These are phyloP conservation scores for Phytophthora sansomeana DNA, from an alignment of 352 stramenopile species.

Conservation along the genomic window DNA sequence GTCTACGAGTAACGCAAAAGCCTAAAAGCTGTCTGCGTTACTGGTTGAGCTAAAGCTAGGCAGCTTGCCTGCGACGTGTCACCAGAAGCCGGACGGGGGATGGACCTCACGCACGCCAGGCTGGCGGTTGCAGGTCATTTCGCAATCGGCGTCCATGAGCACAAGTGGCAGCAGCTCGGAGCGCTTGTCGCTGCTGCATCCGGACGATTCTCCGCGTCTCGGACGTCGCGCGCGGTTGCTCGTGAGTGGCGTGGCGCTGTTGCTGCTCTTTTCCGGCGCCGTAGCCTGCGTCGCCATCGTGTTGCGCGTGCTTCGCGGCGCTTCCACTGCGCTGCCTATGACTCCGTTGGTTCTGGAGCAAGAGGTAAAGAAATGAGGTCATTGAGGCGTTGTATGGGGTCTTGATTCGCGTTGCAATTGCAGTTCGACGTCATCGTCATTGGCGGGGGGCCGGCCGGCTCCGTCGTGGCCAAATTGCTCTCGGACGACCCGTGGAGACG, in stretches of 20 bases:
- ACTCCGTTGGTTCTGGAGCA: slow-evolving; percentile 30
- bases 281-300: slow-evolving; percentile 27
- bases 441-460: slow-evolving; percentile 64
- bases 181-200: slow-evolving; percentile 28
- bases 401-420: slow-evolving; percentile 1
- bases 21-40: too few relatives aligned
- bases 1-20: too few relatives aligned
- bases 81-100: neutral
- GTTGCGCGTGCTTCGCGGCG: slow-evolving; percentile 14
- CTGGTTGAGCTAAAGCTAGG: neutral
- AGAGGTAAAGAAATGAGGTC: slow-evolving; percentile 30
- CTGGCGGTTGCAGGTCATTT: slow-evolving; percentile 4
- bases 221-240: slow-evolving; percentile 21
- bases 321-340: neutral
- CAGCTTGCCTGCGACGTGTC: slow-evolving; percentile 5
- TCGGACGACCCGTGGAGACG: slow-evolving; percentile 63
- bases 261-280: slow-evolving; percentile 24
- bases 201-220: slow-evolving; percentile 2
- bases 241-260: slow-evolving; percentile 19
- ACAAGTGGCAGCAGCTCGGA: slow-evolving; percentile 11
- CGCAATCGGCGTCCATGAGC: slow-evolving; percentile 9
- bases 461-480: slow-evolving; percentile 60
- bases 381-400: neutral
- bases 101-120: slow-evolving; percentile 5
- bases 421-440: slow-evolving; percentile 75